Evolutionary conservation across 176 grass and related monocot species (phyloP).

Genomic region (Aegilops sharonensis): DNA sequence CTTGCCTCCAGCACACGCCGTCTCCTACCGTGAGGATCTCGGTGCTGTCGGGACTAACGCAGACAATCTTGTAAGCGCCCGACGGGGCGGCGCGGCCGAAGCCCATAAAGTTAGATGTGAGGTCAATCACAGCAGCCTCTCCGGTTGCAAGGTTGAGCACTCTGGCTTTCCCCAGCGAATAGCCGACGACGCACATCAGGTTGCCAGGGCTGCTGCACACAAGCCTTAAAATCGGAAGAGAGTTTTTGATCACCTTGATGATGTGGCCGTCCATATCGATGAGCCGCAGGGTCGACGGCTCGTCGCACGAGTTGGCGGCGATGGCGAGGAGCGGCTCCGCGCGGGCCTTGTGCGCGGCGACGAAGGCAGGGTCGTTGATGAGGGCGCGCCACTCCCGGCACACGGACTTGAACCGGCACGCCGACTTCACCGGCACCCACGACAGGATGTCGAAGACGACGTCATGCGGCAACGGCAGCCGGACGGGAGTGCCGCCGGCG

Average conservation of each 20-base stretch:
- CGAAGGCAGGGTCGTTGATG: background rate
- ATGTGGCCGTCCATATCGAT: background rate
- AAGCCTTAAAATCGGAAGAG: background rate
- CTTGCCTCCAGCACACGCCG: background rate
- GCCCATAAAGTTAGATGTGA: background rate
- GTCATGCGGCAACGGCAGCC: background rate
- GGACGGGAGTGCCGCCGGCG: background rate
- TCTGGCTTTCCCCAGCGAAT: background rate
- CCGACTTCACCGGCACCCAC: background rate
- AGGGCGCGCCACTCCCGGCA: background rate
- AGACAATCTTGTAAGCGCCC: background rate
- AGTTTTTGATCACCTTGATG: background rate
- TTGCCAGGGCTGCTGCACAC: background rate
- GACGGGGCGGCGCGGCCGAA: background rate
- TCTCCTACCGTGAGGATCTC: background rate
- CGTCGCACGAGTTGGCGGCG: background rate
- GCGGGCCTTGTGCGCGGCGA: background rate
- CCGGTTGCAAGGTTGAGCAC: background rate
- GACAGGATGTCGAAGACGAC: background rate
- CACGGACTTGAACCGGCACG: background rate
- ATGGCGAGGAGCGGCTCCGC: background rate
- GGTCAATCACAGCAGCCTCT: background rate
- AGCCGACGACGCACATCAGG: background rate
- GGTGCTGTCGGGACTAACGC: background rate
- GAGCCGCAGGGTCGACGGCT: background rate